Base-by-base conservation (phyloP, 768 basidiomycete genomes). In the Leccinum fibrillosum region DNA sequence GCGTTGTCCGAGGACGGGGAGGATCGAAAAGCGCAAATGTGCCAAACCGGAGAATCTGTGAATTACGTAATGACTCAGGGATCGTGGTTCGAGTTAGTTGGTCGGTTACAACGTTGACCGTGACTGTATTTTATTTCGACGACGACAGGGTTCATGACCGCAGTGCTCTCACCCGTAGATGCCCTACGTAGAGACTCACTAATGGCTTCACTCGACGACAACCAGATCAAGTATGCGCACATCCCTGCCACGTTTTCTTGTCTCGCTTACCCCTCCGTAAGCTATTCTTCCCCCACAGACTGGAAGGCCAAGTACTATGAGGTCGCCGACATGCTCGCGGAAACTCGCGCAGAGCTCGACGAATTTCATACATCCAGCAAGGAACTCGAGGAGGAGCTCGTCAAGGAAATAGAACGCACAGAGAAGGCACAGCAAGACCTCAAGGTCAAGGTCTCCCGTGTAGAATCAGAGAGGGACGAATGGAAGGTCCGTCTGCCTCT, bases 341-440 rank as follows among this genome's bases (percentile, higher is more conserved):
- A 94, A 72, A 92, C 93, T 34, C 84, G 89, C 59, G 79, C 85
- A 11, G 93, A 94, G 74, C 86, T 96, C 52, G 86, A 89, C 69
- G 90, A 95, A 67, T 93, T 93, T 71, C 88, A 92, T 66, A 80
- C 86, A 64, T 86, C 90, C 61, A 88, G 90, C 77, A 92, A 90
- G 74, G 93, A 95, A 63, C 83, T 96, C 35, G 94, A 96, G 75
- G 90, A 93, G 57, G 96, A 98, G 74, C 76, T 98, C 64, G 94
- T 95, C 80, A 82, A 82, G 61, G 96, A 98, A 72, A 77, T 98
- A 57, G 90, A 91, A 69, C 80, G 89, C 54, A 90, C 92, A 42
- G 92, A 95, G 76, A 89, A 86, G 73, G 80, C 89, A 1, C 90
- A 93, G 69, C 84, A 86, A 69, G 92, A 92, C 23, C 81, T 92